Percentiles rank a stretch among this genome's conserved stretches.
Evolutionary conservation across 140 eudicot species (phyloP).

Genomic region (Artemisia princeps): DNA sequence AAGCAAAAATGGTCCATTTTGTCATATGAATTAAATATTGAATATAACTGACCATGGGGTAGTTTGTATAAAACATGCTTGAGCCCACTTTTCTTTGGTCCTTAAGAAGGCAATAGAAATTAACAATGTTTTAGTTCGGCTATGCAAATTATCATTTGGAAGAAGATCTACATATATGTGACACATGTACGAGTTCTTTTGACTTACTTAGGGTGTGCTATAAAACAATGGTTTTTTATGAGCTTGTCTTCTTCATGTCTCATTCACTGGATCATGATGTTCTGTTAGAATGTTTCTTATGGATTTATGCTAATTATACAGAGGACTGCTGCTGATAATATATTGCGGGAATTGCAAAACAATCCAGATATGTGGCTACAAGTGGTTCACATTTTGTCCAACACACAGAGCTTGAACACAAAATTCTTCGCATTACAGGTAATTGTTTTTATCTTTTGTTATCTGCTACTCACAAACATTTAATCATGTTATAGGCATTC

Average conservation of each 20-base stretch:
- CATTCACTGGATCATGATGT: slow-evolving; percentile 13
- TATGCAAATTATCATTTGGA: not conserved
- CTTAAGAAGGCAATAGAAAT: not conserved
- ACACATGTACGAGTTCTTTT: not conserved
- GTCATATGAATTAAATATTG: not conserved
- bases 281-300: slow-evolving; percentile 14
- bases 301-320: slow-evolving; percentile 26
- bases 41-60: not conserved
- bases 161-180: not conserved
- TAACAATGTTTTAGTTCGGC: not conserved
- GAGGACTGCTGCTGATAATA: slow-evolving; percentile 94
- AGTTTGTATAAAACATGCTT: not conserved
- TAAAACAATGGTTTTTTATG: slow-evolving; percentile 5
- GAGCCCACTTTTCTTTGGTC: not conserved
- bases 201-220: not conserved
- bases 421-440: slow-evolving; percentile 96
- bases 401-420: slow-evolving; percentile 71
- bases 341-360: slow-evolving; percentile 81
- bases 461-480: slow-evolving; percentile 9
- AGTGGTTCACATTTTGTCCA: slow-evolving; percentile 90
- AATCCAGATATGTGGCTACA: slow-evolving; percentile 99
- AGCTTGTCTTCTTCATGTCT: not conserved
- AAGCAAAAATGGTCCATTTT: not conserved
- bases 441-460: slow-evolving; percentile 10
- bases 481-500: not conserved